These are phyloP conservation scores for Rhododendron mucronatum DNA, from an alignment of 148 eudicot genomes.

Conservation along the genomic window DNA sequence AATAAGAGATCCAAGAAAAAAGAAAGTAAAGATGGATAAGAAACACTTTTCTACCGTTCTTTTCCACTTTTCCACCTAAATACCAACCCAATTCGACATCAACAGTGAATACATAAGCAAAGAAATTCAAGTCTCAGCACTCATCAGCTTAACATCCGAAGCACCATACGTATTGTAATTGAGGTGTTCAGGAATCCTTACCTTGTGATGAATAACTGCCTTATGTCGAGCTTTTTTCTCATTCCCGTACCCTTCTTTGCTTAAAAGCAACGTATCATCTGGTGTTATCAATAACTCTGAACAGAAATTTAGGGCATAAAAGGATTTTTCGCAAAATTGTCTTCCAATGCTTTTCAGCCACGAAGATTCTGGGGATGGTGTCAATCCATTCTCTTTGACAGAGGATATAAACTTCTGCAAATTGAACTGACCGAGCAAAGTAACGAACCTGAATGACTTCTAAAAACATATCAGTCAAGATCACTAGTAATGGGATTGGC, in stretches of 20 bases:
- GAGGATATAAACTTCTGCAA: slow-evolving; percentile 60
- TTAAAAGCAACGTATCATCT: slow-evolving; percentile 49
- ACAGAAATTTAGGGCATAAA: slow-evolving; percentile 62
- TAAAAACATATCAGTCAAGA: slow-evolving; percentile 33
- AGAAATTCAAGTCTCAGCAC: not conserved
- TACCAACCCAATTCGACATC: not conserved
- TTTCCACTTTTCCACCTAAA: not conserved
- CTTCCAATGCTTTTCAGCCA: slow-evolving; percentile 50
- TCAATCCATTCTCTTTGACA: slow-evolving; percentile 29
- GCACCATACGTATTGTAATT: not conserved
- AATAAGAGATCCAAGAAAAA: not conserved
- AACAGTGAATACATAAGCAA: not conserved
- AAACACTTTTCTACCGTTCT: not conserved
- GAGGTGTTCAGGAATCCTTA: slow-evolving; percentile 20
- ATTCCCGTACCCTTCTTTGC: slow-evolving; percentile 52
- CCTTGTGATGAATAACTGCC: slow-evolving; percentile 86
- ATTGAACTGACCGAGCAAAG: slow-evolving; percentile 77
- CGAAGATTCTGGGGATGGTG: slow-evolving; percentile 36
- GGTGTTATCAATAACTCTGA: slow-evolving; percentile 61
- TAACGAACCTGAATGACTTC: slow-evolving; percentile 60
- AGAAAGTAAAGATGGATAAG: not conserved
- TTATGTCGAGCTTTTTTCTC: slow-evolving; percentile 53
- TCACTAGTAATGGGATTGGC: not conserved
- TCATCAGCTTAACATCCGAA: not conserved
- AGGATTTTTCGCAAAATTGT: slow-evolving; percentile 54